Conservation (phyloP, 352 stramenopile species). For the Blastocystis sp. region DNA sequence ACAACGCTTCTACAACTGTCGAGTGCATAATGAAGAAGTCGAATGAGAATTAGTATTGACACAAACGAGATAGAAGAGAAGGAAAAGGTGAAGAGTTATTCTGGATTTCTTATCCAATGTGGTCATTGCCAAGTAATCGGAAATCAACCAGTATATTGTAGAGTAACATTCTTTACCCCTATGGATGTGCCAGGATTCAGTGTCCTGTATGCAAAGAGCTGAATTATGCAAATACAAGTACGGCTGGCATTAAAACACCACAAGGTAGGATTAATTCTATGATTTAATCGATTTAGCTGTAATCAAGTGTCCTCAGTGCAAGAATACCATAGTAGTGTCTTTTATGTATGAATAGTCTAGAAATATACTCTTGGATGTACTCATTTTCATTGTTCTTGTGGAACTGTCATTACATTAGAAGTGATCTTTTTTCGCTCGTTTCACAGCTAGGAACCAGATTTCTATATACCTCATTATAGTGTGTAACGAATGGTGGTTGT, state of each 20-base stretch:
- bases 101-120: constrained; percentile 18
- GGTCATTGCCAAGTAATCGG: neutral
- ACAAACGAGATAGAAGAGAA: neutral
- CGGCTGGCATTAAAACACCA: neutral
- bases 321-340: neutral
- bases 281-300: neutral
- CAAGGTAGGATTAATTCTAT: neutral
- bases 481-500: neutral
- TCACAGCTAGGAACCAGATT: constrained; percentile 1
- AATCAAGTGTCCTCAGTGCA: neutral
- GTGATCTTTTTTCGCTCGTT: neutral
- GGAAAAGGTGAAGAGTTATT: neutral
- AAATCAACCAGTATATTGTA: neutral
- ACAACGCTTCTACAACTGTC: too few species aligned
- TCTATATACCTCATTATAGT: constrained; percentile 6
- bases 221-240: neutral
- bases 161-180: neutral
- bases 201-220: neutral
- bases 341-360: neutral
- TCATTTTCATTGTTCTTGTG: constrained; percentile 2
- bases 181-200: neutral
- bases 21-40: too few species aligned
- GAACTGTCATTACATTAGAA: neutral
- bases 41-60: too few species aligned
- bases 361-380: constrained; percentile 16